Conservation (phyloP, 371 early-diverging fungal genomes). For the Mucor velutinosus region DNA sequence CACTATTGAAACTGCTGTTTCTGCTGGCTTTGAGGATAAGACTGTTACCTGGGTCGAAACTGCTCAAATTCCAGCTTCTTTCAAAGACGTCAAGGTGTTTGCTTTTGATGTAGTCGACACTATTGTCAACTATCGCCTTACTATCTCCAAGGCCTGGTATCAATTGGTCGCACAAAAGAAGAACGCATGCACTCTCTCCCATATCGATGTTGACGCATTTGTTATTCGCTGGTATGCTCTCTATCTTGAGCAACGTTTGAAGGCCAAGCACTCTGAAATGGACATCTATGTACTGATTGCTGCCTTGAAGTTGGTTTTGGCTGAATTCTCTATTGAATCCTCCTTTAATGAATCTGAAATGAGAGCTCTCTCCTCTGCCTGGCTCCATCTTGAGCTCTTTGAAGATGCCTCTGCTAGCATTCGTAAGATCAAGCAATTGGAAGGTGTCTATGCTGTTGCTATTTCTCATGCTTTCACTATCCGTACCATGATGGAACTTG, state of each 20-base stretch:
- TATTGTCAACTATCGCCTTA: slow-evolving; percentile 31
- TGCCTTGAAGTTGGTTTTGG: slow-evolving; percentile 28
- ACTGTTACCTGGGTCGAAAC: slow-evolving; percentile 42
- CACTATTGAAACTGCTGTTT: slow-evolving; percentile 27
- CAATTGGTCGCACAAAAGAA: slow-evolving; percentile 10
- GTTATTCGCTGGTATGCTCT: slow-evolving; percentile 38
- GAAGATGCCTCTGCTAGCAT: slow-evolving; percentile 37
- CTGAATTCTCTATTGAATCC: slow-evolving; percentile 21
- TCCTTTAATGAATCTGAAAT: slow-evolving; percentile 31
- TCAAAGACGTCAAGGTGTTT: slow-evolving; percentile 36
- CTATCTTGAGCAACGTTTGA: slow-evolving; percentile 24
- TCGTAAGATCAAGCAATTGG: slow-evolving; percentile 38
- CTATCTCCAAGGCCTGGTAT: slow-evolving; percentile 30
- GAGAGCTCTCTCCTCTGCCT: slow-evolving; percentile 23
- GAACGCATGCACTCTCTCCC: slow-evolving; percentile 8
- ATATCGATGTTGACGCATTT: slow-evolving; percentile 27
- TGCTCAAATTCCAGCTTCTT: slow-evolving; percentile 32
- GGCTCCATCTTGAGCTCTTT: slow-evolving; percentile 35
- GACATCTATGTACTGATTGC: slow-evolving; percentile 29
- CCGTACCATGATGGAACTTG: slow-evolving; percentile 42
- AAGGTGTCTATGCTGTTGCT: slow-evolving; percentile 35
- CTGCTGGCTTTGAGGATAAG: slow-evolving; percentile 45
- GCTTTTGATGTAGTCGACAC: slow-evolving; percentile 46
- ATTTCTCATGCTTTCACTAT: slow-evolving; percentile 40
- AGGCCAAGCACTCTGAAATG: slow-evolving; percentile 10